Percentiles rank a stretch among this genome's conserved stretches.
Conservation (phyloP, 2,329 filamentous ascomycete species). For the Lecanicillium sp. region DNA sequence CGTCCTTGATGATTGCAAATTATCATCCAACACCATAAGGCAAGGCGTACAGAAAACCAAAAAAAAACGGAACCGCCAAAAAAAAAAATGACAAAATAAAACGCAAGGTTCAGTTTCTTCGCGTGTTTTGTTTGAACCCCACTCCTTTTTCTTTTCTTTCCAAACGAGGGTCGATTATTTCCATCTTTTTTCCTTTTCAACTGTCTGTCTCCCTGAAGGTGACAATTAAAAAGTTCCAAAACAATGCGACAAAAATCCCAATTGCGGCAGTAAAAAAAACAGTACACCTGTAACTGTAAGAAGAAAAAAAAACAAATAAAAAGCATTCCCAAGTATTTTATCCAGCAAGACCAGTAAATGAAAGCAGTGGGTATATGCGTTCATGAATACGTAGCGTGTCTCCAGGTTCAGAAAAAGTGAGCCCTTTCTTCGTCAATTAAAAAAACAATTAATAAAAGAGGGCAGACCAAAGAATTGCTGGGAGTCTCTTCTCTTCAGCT, state of each 20-base stretch:
- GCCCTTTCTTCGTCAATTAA: conserved; percentile 17
- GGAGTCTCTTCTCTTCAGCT: not conserved
- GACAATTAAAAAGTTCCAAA: conserved; percentile 8
- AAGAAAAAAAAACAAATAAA: conserved; percentile 9
- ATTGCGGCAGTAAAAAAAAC: conserved; percentile 10
- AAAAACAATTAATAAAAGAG: conserved; percentile 15
- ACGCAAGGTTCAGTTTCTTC: no score
- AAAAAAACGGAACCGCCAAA: no score
- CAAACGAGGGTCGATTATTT: no score
- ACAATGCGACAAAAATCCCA: not conserved
- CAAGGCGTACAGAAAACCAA: no score
- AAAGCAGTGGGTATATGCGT: conserved; percentile 28
- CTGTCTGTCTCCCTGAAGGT: no score
- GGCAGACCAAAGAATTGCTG: not conserved
- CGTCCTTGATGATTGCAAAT: no score
- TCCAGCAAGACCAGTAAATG: conserved; percentile 12
- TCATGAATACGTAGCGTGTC: conserved; percentile 24
- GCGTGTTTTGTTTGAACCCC: no score
- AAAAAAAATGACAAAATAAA: no score
- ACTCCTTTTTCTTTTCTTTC: no score
- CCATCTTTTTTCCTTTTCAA: no score
- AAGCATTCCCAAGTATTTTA: conserved; percentile 9
- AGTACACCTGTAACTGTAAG: conserved; percentile 4
- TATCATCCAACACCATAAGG: no score
- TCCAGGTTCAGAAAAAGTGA: conserved; percentile 3